Base-by-base conservation (phyloP, 1,284 basidiomycete genomes). In the Marasmius oreades region DNA sequence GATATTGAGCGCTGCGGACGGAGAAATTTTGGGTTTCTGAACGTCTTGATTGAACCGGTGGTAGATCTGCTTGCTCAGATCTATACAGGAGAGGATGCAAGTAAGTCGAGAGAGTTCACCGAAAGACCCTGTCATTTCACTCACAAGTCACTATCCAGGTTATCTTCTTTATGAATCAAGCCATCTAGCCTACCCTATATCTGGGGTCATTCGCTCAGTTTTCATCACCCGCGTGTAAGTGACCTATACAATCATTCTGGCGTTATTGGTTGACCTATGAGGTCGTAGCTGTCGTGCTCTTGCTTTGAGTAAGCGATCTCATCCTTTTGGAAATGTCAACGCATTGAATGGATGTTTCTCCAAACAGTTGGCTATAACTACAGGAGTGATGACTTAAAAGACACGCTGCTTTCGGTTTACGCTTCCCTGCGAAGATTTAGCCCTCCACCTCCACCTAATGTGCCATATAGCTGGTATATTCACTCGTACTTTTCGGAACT, bases 361-460 rank as follows among this genome's bases (percentile, higher is more conserved):
- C 56, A 28, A 46, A 28, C 46, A 77, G 77, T 78, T 53, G 77
- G 77, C 0, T 76, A 74, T 59, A 78, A 79, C 54, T 61, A 71
- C 12, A 54, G 54, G 6, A 61, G 67, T 31, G n/a, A 5, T 16
- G 14, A 11, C 0, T 48, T 75, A 8, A 64, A 68, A 22, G 48
- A 58, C 2, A 56, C 65, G 1, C 73, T 78, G 7, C 12, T 63
- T 4, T 51, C 54, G 8, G 59, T 63, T 0, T 62, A 76, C n/a
- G 66, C 60, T 12, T 64, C 67, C 0, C 48, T 75, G 2, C 62
- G 64, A 4, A 52, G 28, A 5, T 43, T 63, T 64, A 20, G 16
- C 57, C 53, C 44, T 5, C 42, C 37, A 42, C 46, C 43, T 5
- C 43, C 18, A 20, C 8, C 44, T 14, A 53, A 5, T 1, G 14